These are phyloP conservation scores for Trifolium subterraneum DNA, from an alignment of 306 rosid species.

Conservation along the genomic window DNA sequence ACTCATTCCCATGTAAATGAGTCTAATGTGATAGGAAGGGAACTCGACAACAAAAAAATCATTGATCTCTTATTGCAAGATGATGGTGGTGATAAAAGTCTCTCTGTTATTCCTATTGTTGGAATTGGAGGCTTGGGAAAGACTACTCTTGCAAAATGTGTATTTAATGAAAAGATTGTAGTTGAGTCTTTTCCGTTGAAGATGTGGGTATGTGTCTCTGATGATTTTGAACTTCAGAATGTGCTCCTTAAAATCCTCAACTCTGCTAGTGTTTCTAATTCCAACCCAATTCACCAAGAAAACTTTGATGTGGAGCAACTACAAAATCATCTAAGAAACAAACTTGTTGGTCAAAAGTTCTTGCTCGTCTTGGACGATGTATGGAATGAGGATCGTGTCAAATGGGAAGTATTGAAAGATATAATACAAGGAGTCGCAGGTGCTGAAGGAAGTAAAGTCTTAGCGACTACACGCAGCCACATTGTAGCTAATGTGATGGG, in stretches of 20 bases:
- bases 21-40: conserved; percentile 1
- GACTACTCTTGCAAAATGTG: conserved; percentile 32
- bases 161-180: neutral
- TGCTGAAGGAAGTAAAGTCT: conserved; percentile 30
- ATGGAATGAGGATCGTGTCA: conserved; percentile 24
- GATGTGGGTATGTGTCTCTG: conserved; percentile 8
- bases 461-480: conserved; percentile 28
- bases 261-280: neutral
- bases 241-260: neutral
- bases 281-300: neutral
- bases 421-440: neutral
- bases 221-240: neutral
- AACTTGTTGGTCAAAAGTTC: conserved; percentile 3
- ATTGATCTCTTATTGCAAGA: neutral
- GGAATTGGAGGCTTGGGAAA: conserved; percentile 40
- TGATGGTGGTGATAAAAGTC: neutral
- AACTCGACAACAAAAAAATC: neutral
- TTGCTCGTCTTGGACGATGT: conserved; percentile 25
- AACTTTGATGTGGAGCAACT: neutral
- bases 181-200: neutral
- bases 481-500: conserved; percentile 33
- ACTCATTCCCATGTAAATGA: neutral
- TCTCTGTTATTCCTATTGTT: conserved; percentile 28
- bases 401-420: conserved; percentile 13
- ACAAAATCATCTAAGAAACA: neutral